Conservation (phyloP, 2,329 filamentous ascomycete species). For the Talaromyces pinophilus region DNA sequence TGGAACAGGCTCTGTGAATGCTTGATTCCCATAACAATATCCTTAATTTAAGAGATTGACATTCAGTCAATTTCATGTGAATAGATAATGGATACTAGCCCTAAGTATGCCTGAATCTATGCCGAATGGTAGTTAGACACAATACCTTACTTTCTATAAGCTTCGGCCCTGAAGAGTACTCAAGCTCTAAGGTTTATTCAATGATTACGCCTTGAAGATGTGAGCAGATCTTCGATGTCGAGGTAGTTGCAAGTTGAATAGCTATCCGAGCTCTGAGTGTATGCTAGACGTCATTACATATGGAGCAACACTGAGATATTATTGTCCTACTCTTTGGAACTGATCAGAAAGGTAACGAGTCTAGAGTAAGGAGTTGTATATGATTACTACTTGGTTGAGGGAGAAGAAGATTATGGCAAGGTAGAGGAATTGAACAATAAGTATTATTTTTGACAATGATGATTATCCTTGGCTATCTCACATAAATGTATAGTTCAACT, state of each 20-base stretch:
- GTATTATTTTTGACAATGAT: not conserved
- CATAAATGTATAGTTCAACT: no score
- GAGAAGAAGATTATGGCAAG: not conserved
- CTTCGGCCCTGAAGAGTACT: not conserved
- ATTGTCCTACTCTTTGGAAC: not conserved
- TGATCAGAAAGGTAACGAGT: not conserved
- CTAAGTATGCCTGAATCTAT: not conserved
- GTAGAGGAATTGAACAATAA: not conserved
- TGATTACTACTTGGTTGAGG: not conserved
- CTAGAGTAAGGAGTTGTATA: not conserved
- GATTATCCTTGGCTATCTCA: not conserved
- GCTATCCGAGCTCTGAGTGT: not conserved
- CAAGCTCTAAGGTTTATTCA: not conserved
- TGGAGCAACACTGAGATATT: not conserved
- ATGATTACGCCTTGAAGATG: not conserved
- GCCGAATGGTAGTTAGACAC: no score
- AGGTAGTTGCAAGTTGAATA: not conserved
- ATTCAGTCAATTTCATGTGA: not conserved
- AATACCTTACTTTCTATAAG: not conserved
- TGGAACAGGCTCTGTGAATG: not conserved
- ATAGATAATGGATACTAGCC: not conserved
- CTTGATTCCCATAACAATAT: not conserved
- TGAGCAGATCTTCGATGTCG: not conserved
- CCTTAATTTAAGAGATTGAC: not conserved
- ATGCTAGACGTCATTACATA: not conserved